These are phyloP conservation scores for Beauveria scarabaeidicola DNA, from an alignment of 2,329 filamentous ascomycete genomes.

Conservation along the genomic window DNA sequence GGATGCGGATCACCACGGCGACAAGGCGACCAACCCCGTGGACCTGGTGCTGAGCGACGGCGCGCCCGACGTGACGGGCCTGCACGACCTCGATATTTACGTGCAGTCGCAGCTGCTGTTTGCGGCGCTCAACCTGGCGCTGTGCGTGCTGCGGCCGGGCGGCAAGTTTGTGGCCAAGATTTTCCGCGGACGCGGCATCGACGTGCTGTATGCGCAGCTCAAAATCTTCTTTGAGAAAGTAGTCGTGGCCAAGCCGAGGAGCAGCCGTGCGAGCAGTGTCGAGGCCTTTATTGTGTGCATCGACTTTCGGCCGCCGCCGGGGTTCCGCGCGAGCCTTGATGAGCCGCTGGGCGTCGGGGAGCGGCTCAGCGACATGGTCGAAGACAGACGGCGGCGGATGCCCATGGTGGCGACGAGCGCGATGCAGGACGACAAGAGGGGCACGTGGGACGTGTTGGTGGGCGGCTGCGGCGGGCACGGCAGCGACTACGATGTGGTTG, in stretches of 20 bases:
- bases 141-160: constrained; percentile 85
- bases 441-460: constrained; percentile 31
- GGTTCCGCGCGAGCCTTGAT: constrained; percentile 68
- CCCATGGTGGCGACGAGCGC: constrained; percentile 33
- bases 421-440: constrained; percentile 37
- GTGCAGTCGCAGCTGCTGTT: constrained; percentile 94
- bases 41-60: constrained; percentile 94
- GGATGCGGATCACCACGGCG: constrained; percentile 35
- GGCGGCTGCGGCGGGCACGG: constrained; percentile 8
- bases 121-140: constrained; percentile 83
- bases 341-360: constrained; percentile 62
- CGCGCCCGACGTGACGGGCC: constrained; percentile 89
- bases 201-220: constrained; percentile 86
- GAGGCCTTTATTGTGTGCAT: constrained; percentile 96
- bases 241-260: constrained; percentile 85
- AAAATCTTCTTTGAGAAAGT: constrained; percentile 83
- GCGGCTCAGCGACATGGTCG: constrained; percentile 42
- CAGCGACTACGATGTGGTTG: constrained; percentile 22
- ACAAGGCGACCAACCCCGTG: constrained; percentile 63
- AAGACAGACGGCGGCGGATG: constrained; percentile 30
- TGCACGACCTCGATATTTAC: constrained; percentile 97
- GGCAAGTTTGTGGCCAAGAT: constrained; percentile 98
- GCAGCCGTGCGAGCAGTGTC: constrained; percentile 89
- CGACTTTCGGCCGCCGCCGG: constrained; percentile 71
- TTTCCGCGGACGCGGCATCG: constrained; percentile 90